Evolutionary conservation across 2,329 filamentous ascomycete species (phyloP), one percentile per base, ranked within the genome.

Genomic region (Hymenoscyphus repandus): DNA sequence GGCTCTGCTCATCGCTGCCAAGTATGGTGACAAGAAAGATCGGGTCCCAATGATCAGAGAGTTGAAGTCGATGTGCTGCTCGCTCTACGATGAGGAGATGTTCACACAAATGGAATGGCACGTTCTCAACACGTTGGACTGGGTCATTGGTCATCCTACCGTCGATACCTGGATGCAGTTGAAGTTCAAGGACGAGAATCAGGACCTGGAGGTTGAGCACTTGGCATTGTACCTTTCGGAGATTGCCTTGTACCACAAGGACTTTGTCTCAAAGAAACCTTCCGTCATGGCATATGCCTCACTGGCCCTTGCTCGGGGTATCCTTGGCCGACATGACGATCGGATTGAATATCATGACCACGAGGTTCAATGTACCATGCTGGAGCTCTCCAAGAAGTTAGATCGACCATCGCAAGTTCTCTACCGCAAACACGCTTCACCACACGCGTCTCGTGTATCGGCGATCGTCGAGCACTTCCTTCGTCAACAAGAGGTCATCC

Each of bases 71-170:
- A 97, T 99, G 93, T 99, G 93, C 79, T 97, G 93, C 73, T 91
- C 88, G 34, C 80, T 97, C 36, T 99, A 99, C 72, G 93, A 99
- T 64, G 90, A 96, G 45, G 92, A 96, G 73, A 99, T 99, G 93
- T 99, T 99, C 74, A 92, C 91, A 10, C 93, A 99, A 72, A 99
- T 99, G 93, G 93, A 99, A 74, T 97, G 95, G 91, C 93, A 99
- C 70, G 92, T 99, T 34, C 80, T 99, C 62, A 95, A 96, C 73
- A 99, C 93, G 1, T 80, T 99, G 53, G 90, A 95, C 68, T 99
- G 93, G 93, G 83, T 86, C 60, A 88, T 99, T 60, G 93, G 93
- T 49, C 92, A 97, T 72, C 91, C 93, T 1, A 97, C 93, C 27
- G 88, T 96, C 59, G 92, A 97, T 70, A 88, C 86, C 68, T 99